A percentile compares a stretch with the other conserved stretches of the same genome.
These are phyloP conservation scores for Xylariales sp. DNA, from an alignment of 2,329 filamentous ascomycete species.

Conservation along the genomic window DNA sequence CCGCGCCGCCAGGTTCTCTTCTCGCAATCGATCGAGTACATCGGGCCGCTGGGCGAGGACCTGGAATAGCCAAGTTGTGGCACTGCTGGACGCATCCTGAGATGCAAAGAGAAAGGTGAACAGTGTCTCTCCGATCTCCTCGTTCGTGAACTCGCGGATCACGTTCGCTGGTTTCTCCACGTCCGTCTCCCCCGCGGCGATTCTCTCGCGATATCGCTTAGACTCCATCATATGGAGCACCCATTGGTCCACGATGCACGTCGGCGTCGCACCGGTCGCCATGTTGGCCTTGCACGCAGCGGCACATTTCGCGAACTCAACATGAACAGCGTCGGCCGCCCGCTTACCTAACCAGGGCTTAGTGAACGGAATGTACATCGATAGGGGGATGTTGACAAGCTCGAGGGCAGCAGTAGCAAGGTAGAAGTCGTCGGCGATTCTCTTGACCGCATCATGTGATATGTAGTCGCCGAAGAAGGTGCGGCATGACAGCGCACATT, in stretches of 20 bases:
- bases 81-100: constrained; percentile 48
- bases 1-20: constrained; percentile 41
- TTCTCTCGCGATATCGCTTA: constrained; percentile 57
- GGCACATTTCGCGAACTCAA: constrained; percentile 66
- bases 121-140: constrained; percentile 44
- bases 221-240: constrained; percentile 70
- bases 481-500: constrained; percentile 71
- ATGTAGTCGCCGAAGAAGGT: constrained; percentile 81
- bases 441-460: constrained; percentile 64
- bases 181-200: constrained; percentile 50
- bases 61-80: constrained; percentile 50
- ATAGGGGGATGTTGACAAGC: constrained; percentile 69
- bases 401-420: constrained; percentile 72
- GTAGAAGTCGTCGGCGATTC: constrained; percentile 75
- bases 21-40: constrained; percentile 38
- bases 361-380: constrained; percentile 68
- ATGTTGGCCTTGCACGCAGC: constrained; percentile 68
- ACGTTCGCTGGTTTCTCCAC: constrained; percentile 40
- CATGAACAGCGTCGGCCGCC: constrained; percentile 64
- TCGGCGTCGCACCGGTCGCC: constrained; percentile 61
- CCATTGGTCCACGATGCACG: constrained; percentile 76
- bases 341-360: constrained; percentile 76
- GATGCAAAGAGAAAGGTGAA: constrained; percentile 52
- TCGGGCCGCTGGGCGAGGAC: constrained; percentile 46
- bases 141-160: constrained; percentile 45